Evolutionary conservation across 2,329 filamentous ascomycete species (phyloP), one percentile per base, ranked within the genome.

Genomic region (Setomelanomma holmii): DNA sequence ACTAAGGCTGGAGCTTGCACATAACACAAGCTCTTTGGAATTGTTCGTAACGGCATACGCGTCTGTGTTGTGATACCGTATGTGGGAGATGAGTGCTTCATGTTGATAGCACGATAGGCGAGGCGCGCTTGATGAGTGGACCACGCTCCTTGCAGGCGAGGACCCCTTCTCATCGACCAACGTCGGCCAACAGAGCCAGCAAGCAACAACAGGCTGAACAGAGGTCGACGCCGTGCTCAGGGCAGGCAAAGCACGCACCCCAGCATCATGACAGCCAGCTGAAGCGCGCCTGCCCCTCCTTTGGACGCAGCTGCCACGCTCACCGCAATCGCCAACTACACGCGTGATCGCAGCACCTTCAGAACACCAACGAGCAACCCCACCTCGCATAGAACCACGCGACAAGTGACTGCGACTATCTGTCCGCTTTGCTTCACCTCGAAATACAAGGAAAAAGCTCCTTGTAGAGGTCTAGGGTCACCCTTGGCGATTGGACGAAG

Each of bases 51-150:
- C 7, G 3, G 16, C 6, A n/a, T 36, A 14, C 27, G 27, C 14
- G 5, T 36, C n/a, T 34, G 51, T 27, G 39, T 46, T 43, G 49
- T 51, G 35, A 27, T 14, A 23, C 49, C 39, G 45, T 40, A 42
- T 19, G 21, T 55, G 51, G 59, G 55, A 58, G 60, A 61, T 62
- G 51, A 58, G 33, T 35, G 64, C 52, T 46, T 64, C 53, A 63
- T 39, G 50, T 65, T 60, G 49, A 66, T 55, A 53, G 57, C 39
- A 42, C 42, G 42, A 40, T 42, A 33, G 50, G 40, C 60, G 44
- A 34, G 45, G 45, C 47, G 34, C 47, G 54, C 35, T 60, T 27
- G 33, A 27, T 60, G 63, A 64, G 58, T 64, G 62, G 65, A 58
- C 50, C 40, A 27, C 53, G 38, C 21, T 19, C 10, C 16, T 44